Conservation (phyloP, 192 early-diverging fungal species). For the Lobosporangium transversale region DNA sequence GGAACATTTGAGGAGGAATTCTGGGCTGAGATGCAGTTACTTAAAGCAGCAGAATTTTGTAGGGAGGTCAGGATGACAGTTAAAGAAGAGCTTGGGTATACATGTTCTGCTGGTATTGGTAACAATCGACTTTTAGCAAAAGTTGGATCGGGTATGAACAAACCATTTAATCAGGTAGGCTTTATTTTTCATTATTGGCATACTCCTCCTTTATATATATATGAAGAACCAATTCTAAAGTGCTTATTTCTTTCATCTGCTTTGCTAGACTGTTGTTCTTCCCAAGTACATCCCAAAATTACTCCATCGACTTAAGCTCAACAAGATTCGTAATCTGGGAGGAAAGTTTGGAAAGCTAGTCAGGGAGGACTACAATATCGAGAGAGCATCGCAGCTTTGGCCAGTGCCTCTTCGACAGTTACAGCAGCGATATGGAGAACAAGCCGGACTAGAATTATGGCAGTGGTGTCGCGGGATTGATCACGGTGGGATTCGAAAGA, state of each 20-base stretch:
- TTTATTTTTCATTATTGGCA: neutral
- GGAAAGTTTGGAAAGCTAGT: conserved; percentile 86
- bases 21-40: conserved; percentile 86
- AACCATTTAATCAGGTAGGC: conserved; percentile 82
- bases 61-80: conserved; percentile 71
- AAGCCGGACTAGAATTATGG: conserved; percentile 49
- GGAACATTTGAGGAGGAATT: conserved; percentile 45
- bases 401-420: conserved; percentile 33
- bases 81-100: conserved; percentile 76
- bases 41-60: conserved; percentile 76
- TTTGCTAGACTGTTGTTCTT: conserved; percentile 73
- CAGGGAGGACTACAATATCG: conserved; percentile 65
- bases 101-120: conserved; percentile 83
- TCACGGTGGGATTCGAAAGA: conserved; percentile 37
- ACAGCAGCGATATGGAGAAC: conserved; percentile 42
- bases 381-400: conserved; percentile 57
- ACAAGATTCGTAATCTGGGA: conserved; percentile 86
- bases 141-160: conserved; percentile 84
- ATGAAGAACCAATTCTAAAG: neutral
- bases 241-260: neutral
- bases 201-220: neutral
- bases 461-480: conserved; percentile 52
- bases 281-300: conserved; percentile 63
- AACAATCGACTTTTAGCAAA: conserved; percentile 91
- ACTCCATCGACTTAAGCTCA: conserved; percentile 72